Conservation (phyloP, 768 basidiomycete genomes). For the Rickenella mellea region DNA sequence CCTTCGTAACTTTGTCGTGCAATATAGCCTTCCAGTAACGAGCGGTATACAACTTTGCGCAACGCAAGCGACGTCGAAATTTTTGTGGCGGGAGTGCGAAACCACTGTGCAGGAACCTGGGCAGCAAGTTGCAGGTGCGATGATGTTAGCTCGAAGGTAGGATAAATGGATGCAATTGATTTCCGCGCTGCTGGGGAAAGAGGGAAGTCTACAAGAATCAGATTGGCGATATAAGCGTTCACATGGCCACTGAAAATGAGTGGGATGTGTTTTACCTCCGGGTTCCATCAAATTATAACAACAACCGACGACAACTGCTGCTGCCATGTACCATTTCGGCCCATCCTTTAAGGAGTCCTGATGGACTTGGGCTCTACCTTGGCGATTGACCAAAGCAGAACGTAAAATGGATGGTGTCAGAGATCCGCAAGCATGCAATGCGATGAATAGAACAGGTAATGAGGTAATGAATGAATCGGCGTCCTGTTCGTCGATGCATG, state of each 20-base stretch:
- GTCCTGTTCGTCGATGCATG: slow-evolving; percentile 9
- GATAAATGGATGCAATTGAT: slow-evolving; percentile 6
- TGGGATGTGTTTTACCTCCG: slow-evolving; percentile 27
- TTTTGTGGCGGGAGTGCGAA: slow-evolving; percentile 22
- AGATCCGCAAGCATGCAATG: slow-evolving; percentile 69
- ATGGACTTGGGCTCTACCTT: not conserved
- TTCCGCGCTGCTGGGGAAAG: slow-evolving; percentile 25
- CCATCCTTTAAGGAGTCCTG: too few species aligned
- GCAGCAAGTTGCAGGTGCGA: slow-evolving; percentile 63
- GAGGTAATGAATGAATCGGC: slow-evolving; percentile 1
- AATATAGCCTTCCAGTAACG: slow-evolving; percentile 20
- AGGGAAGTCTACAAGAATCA: slow-evolving; percentile 40
- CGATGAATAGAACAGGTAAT: slow-evolving; percentile 50
- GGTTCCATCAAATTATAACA: slow-evolving; percentile 67
- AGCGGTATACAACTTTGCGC: slow-evolving; percentile 61
- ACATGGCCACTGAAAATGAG: not conserved
- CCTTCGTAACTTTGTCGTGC: not conserved
- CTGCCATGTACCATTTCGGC: slow-evolving; percentile 40
- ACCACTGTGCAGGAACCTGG: slow-evolving; percentile 61
- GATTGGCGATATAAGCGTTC: slow-evolving; percentile 2
- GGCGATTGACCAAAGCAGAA: slow-evolving; percentile 26
- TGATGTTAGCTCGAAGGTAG: slow-evolving; percentile 25
- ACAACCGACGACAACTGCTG: slow-evolving; percentile 59
- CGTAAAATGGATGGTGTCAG: slow-evolving; percentile 60
- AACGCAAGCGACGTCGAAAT: slow-evolving; percentile 39